Evolutionary conservation across 2,329 filamentous ascomycete species (phyloP), one percentile per base, ranked within the genome.

Genomic region (Talaromyces sp.): DNA sequence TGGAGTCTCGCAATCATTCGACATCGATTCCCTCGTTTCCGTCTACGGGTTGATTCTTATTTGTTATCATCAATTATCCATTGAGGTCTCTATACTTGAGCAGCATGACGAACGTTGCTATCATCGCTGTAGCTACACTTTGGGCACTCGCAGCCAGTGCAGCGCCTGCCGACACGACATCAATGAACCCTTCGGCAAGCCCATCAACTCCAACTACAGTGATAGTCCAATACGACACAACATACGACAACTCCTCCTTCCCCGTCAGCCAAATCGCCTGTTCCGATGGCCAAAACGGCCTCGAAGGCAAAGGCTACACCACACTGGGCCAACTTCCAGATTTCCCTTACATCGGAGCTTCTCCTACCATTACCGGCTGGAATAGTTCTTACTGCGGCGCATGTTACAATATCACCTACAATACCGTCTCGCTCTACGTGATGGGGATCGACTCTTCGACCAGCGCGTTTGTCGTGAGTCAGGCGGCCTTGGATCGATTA

Each of bases 151-250:
- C 31, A 7, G 31, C 18, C 50, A 54, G 37, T 12, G 31, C 50
- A 8, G 31, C 50, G 4, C 50, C 50, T 21, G 50, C n/a, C 5
- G 31, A 54, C 16, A 31, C 25, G n/a, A n/a, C 23, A n/a, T 9
- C 23, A 7, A 21, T n/a, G 3, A 37, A 31, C 2, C 31, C 31
- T 25, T 31, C 46, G 31, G 46, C 46, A 31, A 50, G 25, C 21
- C 12, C 46, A 50, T 23, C 46, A 35, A 18, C 31, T 3, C 8
- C 31, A 54, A 57, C 58, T n/a, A n/a, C 57, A 7, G 55, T 79
- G 58, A 75, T 71, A 74, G 88, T 92, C 70, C 88, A 87, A 67
- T 93, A 88, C 76, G 90, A 93, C 77, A 77, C 79, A 21, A 86
- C 83, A 71, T 95, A 91, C 78, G 90, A 93, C 71, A 78, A 88